These are phyloP conservation scores for Paramarasmius palmivorus DNA, from an alignment of 1,284 basidiomycete species.

Conservation along the genomic window DNA sequence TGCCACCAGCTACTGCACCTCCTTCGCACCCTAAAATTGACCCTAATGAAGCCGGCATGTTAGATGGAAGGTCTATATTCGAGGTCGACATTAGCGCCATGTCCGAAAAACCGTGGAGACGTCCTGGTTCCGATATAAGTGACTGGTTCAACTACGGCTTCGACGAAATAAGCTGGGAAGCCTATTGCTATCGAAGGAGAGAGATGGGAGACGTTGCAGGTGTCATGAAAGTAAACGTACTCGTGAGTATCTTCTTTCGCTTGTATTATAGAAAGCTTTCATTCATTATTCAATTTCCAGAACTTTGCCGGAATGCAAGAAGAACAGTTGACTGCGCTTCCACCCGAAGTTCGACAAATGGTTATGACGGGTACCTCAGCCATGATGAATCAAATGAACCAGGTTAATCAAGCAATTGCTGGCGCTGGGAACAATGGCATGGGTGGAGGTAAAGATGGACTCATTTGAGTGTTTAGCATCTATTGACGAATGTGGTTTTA, in stretches of 20 bases:
- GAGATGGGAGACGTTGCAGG: constrained; percentile 80
- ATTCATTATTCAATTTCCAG: constrained; percentile 33
- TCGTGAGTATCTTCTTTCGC: constrained; percentile 48
- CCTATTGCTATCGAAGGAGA: constrained; percentile 85
- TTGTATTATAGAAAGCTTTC: constrained; percentile 12
- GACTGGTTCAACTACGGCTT: constrained; percentile 99
- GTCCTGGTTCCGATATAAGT: constrained; percentile 90
- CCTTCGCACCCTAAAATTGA: constrained; percentile 79
- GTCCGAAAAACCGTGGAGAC: constrained; percentile 89
- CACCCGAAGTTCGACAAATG: constrained; percentile 79
- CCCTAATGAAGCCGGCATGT: constrained; percentile 60
- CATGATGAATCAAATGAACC: constrained; percentile 55
- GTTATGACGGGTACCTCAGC: constrained; percentile 75
- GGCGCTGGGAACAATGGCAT: neutral
- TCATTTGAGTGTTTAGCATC: neutral
- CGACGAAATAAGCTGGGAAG: constrained; percentile 94
- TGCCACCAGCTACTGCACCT: constrained; percentile 67
- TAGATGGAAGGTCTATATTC: constrained; percentile 83
- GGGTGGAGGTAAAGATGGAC: constrained; percentile 36
- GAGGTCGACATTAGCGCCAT: constrained; percentile 86
- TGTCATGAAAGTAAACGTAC: constrained; percentile 74
- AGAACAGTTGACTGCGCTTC: constrained; percentile 73
- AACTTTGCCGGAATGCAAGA: constrained; percentile 81
- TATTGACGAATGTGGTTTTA: neutral
- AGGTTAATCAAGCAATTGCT: constrained; percentile 3